Conservation (phyloP, 805 yeast genomes). For the Cyberlindnera japonica region DNA sequence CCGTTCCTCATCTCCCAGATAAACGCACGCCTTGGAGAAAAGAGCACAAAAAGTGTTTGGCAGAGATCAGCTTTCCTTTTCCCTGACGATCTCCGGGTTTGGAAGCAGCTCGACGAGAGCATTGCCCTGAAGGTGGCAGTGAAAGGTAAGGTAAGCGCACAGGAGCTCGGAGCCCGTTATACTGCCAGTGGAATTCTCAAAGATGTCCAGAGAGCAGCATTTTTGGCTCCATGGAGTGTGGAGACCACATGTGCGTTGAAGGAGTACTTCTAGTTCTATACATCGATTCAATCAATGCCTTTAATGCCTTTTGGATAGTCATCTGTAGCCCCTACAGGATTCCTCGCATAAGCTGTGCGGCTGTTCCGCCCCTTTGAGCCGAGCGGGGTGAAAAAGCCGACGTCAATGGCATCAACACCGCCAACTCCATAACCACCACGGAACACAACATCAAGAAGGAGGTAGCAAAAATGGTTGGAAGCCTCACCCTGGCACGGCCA, state of each 20-base stretch:
- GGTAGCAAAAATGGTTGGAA: no score
- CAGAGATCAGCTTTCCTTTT: slow-evolving; percentile 69
- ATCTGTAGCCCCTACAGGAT: no score
- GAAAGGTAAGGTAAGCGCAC: slow-evolving; percentile 47
- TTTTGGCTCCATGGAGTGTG: slow-evolving; percentile 53
- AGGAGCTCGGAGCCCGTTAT: slow-evolving; percentile 50
- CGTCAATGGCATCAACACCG: no score
- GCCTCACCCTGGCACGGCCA: slow-evolving; percentile 35
- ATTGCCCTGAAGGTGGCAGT: slow-evolving; percentile 59
- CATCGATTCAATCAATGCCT: no score
- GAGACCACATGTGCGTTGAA: slow-evolving; percentile 3
- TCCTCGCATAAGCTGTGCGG: no score
- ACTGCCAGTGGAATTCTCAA: slow-evolving; percentile 44
- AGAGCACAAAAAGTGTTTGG: slow-evolving; percentile 42
- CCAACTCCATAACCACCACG: no score
- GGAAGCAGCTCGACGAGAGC: slow-evolving; percentile 59
- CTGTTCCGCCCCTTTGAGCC: no score
- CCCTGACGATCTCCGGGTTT: slow-evolving; percentile 65
- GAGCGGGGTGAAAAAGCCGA: no score
- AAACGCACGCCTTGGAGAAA: slow-evolving; percentile 35
- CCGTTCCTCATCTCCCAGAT: slow-evolving; percentile 58
- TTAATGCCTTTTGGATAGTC: no score
- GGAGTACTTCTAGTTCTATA: slow-evolving; percentile 27
- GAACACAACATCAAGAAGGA: no score
- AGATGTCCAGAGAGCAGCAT: slow-evolving; percentile 63